Evolutionary conservation across 257 asterid species (phyloP).

Genomic region (Scutellaria barbata): DNA sequence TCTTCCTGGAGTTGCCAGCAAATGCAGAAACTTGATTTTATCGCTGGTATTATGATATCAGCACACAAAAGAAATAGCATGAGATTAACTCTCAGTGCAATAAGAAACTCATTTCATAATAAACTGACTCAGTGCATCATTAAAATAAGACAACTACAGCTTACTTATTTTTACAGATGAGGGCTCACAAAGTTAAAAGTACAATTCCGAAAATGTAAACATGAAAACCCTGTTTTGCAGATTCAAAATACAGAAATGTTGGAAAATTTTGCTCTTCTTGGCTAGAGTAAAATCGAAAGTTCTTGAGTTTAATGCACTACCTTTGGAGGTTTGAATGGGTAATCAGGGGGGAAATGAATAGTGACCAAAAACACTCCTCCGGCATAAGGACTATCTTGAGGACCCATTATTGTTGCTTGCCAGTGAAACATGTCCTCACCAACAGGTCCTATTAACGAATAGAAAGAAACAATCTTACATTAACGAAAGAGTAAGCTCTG

Average conservation of each 20-base stretch:
- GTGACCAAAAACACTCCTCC: conserved; percentile 80
- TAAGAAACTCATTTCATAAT: not conserved
- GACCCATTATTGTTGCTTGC: conserved; percentile 91
- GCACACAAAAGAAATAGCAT: not conserved
- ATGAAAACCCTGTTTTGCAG: not conserved
- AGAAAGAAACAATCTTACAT: conserved; percentile 11
- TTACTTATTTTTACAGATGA: not conserved
- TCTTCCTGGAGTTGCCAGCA: not conserved
- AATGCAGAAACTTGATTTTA: not conserved
- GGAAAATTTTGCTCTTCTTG: conserved; percentile 6
- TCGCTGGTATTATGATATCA: not conserved
- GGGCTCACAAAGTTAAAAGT: not conserved
- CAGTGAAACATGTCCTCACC: conserved; percentile 89
- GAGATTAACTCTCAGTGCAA: not conserved
- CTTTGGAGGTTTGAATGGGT: conserved; percentile 84
- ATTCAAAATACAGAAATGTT: not conserved
- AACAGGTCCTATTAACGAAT: conserved; percentile 62
- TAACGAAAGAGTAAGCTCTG: not conserved
- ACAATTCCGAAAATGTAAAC: not conserved
- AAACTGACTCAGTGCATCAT: not conserved
- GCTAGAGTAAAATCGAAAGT: not conserved
- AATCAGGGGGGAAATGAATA: conserved; percentile 79
- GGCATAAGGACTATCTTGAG: conserved; percentile 76
- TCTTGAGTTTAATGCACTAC: conserved; percentile 32
- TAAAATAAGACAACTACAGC: not conserved